Percentiles rank a stretch among this genome's conserved stretches.
Conservation (phyloP, 2,329 filamentous ascomycete genomes). For the Cryphonectria japonica region DNA sequence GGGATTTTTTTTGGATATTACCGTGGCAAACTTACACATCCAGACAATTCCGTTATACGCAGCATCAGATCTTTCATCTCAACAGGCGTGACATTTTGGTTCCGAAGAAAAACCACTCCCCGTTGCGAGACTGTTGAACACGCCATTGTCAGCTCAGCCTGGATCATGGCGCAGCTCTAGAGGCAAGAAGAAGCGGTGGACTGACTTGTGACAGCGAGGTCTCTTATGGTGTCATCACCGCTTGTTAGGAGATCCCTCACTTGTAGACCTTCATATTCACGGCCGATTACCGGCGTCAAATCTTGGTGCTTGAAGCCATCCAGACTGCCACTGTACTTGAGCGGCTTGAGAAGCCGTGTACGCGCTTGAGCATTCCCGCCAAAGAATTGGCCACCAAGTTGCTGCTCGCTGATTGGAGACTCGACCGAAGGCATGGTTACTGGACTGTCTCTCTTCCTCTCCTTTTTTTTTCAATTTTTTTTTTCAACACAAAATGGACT, state of each 20-base stretch:
- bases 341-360: slow-evolving; percentile 30
- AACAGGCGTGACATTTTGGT: slow-evolving; percentile 49
- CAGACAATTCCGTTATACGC: slow-evolving; percentile 47
- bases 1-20: neutral
- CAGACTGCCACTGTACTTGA: slow-evolving; percentile 44
- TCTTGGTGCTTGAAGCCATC: slow-evolving; percentile 44
- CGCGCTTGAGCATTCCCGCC: slow-evolving; percentile 35
- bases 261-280: slow-evolving; percentile 40
- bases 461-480: neutral
- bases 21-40: slow-evolving; percentile 38
- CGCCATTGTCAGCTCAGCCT: slow-evolving; percentile 12
- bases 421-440: slow-evolving; percentile 43
- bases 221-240: slow-evolving; percentile 39
- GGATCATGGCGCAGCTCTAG: too few species aligned
- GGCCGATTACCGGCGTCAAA: slow-evolving; percentile 40
- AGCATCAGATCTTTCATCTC: slow-evolving; percentile 52
- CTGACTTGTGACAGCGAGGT: slow-evolving; percentile 38
- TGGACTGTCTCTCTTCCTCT: neutral
- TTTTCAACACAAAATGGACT: neutral
- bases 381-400: slow-evolving; percentile 31
- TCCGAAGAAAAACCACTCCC: slow-evolving; percentile 54
- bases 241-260: slow-evolving; percentile 36
- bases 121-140: slow-evolving; percentile 46
- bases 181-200: neutral
- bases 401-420: slow-evolving; percentile 21